Percentiles rank a stretch among this genome's conserved stretches.
Evolutionary conservation across 140 eudicot species (phyloP).

Genomic region (Oenanthe javanica): DNA sequence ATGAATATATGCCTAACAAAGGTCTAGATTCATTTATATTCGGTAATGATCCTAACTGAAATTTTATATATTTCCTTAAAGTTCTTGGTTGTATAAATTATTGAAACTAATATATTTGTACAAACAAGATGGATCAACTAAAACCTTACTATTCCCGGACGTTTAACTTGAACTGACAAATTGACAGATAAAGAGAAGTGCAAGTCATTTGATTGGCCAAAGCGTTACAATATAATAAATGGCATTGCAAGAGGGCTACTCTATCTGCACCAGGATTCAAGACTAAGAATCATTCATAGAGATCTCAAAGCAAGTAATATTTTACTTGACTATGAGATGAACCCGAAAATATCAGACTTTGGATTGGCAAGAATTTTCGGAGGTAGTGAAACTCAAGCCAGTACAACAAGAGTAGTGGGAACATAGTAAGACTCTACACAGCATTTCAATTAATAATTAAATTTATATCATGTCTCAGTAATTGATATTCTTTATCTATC

Average conservation of each 20-base stretch:
- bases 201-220: slow-evolving; percentile 40
- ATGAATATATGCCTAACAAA: slow-evolving; percentile 51
- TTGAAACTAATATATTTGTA: background rate
- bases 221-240: slow-evolving; percentile 42
- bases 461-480: background rate
- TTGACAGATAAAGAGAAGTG: slow-evolving; percentile 30
- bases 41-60: slow-evolving; percentile 22
- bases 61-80: background rate
- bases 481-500: background rate
- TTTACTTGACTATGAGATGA: slow-evolving; percentile 47
- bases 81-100: background rate
- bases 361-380: slow-evolving; percentile 64
- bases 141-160: background rate
- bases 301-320: slow-evolving; percentile 75
- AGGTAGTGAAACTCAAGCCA: slow-evolving; percentile 40
- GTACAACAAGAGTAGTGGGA: slow-evolving; percentile 56
- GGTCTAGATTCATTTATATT: slow-evolving; percentile 43
- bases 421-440: slow-evolving; percentile 46
- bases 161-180: background rate
- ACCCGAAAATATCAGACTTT: slow-evolving; percentile 62
- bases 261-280: slow-evolving; percentile 70
- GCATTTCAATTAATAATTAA: background rate
- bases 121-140: background rate
- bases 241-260: slow-evolving; percentile 73
- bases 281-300: slow-evolving; percentile 55